These are phyloP conservation scores for Nicotiana undulata DNA, from an alignment of 257 asterid species.

Conservation along the genomic window DNA sequence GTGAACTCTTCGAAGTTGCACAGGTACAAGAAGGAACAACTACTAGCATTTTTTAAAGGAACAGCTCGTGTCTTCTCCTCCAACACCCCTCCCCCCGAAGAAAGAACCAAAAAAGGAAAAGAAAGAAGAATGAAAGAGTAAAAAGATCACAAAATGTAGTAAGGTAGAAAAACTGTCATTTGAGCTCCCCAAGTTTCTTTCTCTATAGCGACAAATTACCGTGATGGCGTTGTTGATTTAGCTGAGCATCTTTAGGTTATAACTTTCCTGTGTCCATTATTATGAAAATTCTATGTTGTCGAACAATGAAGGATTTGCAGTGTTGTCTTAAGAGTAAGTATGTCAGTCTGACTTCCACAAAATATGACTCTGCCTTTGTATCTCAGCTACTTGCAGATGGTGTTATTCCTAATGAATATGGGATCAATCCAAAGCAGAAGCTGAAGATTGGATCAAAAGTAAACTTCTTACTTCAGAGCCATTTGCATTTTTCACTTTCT, in stretches of 20 bases:
- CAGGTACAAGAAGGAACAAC: slow-evolving; percentile 46
- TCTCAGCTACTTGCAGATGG: slow-evolving; percentile 84
- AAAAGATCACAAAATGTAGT: neutral
- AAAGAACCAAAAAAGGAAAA: neutral
- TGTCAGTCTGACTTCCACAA: neutral
- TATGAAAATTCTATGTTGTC: neutral
- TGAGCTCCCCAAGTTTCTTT: slow-evolving; percentile 3
- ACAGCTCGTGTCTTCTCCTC: neutral
- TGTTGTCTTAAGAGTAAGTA: neutral
- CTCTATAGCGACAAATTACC: neutral
- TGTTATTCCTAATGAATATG: slow-evolving; percentile 82
- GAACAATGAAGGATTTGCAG: neutral
- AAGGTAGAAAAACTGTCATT: neutral
- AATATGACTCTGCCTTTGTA: slow-evolving; percentile 4
- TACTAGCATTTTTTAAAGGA: neutral
- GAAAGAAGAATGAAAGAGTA: neutral
- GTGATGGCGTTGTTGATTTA: neutral
- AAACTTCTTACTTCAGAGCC: neutral
- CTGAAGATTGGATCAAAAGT: slow-evolving; percentile 92
- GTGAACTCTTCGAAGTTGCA: slow-evolving; percentile 81
- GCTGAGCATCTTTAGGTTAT: neutral
- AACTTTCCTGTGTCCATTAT: neutral
- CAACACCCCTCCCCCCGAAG: neutral
- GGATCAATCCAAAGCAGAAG: slow-evolving; percentile 77
- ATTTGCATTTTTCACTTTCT: neutral